A percentile compares a stretch with the other conserved stretches of the same genome.
phyloP scores from a whole-genome alignment of 495 filamentous ascomycete genomes.

The Peziza echinospora region DNA sequence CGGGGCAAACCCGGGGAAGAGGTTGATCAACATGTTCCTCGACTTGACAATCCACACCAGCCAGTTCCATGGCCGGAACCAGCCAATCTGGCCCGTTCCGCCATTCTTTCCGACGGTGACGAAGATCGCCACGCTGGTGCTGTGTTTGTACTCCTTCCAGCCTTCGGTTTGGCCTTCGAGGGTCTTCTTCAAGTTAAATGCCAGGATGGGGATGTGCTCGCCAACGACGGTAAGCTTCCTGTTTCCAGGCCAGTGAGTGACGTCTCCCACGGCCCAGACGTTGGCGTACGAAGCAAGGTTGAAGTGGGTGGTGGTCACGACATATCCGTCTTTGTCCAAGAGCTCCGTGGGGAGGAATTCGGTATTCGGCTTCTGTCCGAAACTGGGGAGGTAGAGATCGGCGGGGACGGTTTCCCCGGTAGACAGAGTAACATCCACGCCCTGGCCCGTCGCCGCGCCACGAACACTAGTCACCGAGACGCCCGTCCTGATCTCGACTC shows the following conservation, averaged over 20 bases:
- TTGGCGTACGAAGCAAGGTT: conserved; percentile 24
- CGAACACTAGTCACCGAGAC: conserved; percentile 20
- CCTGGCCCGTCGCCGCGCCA: conserved; percentile 1
- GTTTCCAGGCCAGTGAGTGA: conserved; percentile 16
- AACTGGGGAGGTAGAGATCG: conserved; percentile 43
- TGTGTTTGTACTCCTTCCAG: conserved; percentile 25
- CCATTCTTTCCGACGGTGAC: conserved; percentile 33
- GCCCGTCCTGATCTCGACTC: conserved; percentile 26
- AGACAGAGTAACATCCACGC: conserved; percentile 8
- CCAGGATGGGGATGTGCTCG: conserved; percentile 2
- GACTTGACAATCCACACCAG: conserved; percentile 35
- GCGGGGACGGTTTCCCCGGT: conserved; percentile 25
- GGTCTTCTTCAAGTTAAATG: conserved; percentile 5
- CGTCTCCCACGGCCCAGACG: conserved; percentile 34
- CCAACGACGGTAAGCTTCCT: conserved; percentile 1
- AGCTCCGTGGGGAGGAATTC: conserved; percentile 31
- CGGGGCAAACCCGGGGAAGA: too few species aligned
- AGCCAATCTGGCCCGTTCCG: conserved; percentile 31
- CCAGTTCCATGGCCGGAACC: conserved; percentile 30
- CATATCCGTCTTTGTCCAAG: conserved; percentile 30
- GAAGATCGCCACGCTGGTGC: conserved; percentile 13
- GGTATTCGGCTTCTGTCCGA: conserved; percentile 38
- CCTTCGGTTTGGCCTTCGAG: conserved; percentile 11
- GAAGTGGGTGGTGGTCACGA: conserved; percentile 34
- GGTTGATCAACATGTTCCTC: too few species aligned